Base-by-base conservation (phyloP, 345 rosid species). In the Adansonia digitata region DNA sequence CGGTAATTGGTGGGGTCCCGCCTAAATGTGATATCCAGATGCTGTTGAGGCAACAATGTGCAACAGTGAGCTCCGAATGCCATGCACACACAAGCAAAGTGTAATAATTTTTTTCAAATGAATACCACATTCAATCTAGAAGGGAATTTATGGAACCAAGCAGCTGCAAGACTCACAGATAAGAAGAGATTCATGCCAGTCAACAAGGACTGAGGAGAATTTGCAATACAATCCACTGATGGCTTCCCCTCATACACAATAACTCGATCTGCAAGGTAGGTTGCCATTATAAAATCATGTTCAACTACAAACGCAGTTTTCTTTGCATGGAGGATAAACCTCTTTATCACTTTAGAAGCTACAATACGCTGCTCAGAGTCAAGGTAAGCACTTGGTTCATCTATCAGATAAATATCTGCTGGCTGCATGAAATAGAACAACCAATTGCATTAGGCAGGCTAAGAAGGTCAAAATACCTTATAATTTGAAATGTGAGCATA, bases 281-380 rank as follows among this genome's bases (percentile, higher is more conserved):
- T n/a, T n/a, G n/a, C n/a, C n/a, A n/a, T n/a, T 10, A 95, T 95
- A 77, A 93, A 95, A 81, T 95, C 98, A 75, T 95, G 99, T 84
- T 95, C 98, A 35, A 95, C 99, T 15, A 95, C 85, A 45, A 95
- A 93, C 65, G 98, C 99, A 40, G 99, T 93, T 85, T 95, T 95
- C 93, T 95, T 95, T 0, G 99, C 98, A 69, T 91, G 99, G 70
- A 95, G 93, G 72, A 95, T 95, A 78, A 93, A 93, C 81, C 98
- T 85, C 89, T 95, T 95, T 24, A 95, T 95, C 84, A 95, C 99
- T 88, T 95, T 95, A 37, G 98, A 91, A 73, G 99, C 99, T 80
- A 91, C 92, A 35, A 95, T 93, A 84, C 99, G 98, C 85, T 95
- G 99, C 94, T 95, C 99, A 5, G 99, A 95, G 73, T 95, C 99